Percentiles rank a stretch among this genome's conserved stretches.
Evolutionary conservation across 2,329 filamentous ascomycete genomes (phyloP).

Genomic region (Remersonia thermophila): DNA sequence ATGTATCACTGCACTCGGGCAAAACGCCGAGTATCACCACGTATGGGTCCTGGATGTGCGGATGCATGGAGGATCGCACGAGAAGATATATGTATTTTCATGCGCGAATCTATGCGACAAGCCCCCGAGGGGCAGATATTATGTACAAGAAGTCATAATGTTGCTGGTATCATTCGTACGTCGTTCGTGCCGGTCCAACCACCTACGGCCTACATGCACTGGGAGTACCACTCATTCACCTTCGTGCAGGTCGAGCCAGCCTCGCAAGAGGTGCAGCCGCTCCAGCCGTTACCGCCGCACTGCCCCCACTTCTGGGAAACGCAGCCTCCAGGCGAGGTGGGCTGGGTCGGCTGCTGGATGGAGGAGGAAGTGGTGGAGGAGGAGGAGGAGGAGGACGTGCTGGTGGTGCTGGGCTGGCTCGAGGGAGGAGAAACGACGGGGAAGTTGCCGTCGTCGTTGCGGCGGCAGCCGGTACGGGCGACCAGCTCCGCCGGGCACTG

Average conservation of each 20-base stretch:
- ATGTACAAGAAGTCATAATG: not conserved
- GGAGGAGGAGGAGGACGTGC: not conserved
- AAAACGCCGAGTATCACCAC: no score
- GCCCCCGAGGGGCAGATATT: no score
- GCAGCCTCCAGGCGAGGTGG: constrained; percentile 7
- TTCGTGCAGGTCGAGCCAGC: constrained; percentile 22
- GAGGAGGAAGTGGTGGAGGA: not conserved
- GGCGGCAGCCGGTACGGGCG: constrained; percentile 14
- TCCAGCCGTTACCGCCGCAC: constrained; percentile 26
- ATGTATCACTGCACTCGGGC: no score
- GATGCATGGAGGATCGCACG: no score
- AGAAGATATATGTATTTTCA: no score
- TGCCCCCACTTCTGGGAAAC: constrained; percentile 22
- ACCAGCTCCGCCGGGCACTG: constrained; percentile 21
- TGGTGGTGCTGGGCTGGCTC: not conserved
- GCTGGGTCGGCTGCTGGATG: not conserved
- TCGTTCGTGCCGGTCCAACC: no score
- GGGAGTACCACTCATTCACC: constrained; percentile 24
- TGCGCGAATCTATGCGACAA: no score
- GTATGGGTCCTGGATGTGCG: no score
- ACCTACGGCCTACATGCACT: constrained; percentile 11
- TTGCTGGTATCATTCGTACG: no score
- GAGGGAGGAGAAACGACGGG: constrained; percentile 10
- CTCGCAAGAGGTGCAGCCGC: constrained; percentile 24
- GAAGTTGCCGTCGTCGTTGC: constrained; percentile 14